Base-by-base conservation (phyloP, 2,329 filamentous ascomycete genomes). In the Fusarium pilosicola region DNA sequence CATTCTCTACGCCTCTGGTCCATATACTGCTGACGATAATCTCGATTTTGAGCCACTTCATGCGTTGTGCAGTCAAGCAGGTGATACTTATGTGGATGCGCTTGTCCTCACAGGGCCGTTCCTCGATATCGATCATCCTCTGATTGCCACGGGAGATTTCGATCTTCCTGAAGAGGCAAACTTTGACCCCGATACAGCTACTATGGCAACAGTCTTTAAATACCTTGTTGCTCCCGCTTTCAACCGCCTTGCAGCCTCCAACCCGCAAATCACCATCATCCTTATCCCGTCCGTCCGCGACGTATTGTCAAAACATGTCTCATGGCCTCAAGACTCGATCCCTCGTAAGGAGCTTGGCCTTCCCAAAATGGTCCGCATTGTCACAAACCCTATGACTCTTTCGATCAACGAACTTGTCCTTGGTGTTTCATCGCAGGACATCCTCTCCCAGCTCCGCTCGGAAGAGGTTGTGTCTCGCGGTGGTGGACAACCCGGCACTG, bases 21-120 rank as follows among this genome's bases (percentile, higher is more conserved):
- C 96, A 0, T 99, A 97, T 82, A 97, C 95, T 1, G 91, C 95
- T 6, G 95, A 98, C 76, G 93, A 96, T 78, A 97, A 97, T 79
- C 90, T 99, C 51, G 93, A 95, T 74, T 99, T 95, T 79, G 93
- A 97, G 78, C 93, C 96, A 13, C 85, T 99, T 4, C 91, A 95
- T 77, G 90, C 93, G 36, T 87, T 99, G 22, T 96, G 96, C 80
- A 88, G 89, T 74, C 91, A 92, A 77, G 95, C 95, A 14, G 91
- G 90, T 22, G 90, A 94, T 73, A 89, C 88, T 28, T 91, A 90
- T 73, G 93, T 92, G 17, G 96, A 99, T 80, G 89, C 90, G 7
- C 84, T 99, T 34, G 88, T 98, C 48, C 86, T 99, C 14, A 86
- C 89, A 8, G 96, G 96, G 0, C 96, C 96, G 1, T 98, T 99